Evolutionary conservation across 495 filamentous ascomycete genomes (phyloP).

Genomic region (Aspergillus saccharolyticus): DNA sequence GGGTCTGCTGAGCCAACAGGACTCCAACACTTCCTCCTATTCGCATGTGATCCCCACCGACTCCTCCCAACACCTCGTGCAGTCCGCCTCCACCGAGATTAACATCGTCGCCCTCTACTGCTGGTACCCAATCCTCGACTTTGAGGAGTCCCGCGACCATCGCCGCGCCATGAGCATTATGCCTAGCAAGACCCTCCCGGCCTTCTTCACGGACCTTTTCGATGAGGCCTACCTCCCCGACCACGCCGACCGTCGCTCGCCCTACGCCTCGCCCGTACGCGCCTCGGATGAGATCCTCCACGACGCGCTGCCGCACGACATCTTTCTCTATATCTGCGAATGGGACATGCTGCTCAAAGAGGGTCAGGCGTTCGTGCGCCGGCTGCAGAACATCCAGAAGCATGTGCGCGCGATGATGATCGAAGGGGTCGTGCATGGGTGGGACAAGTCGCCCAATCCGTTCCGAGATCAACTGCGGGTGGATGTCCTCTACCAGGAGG

Average conservation of each 20-base stretch:
- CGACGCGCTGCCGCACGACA: constrained; percentile 53
- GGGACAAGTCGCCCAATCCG: constrained; percentile 84
- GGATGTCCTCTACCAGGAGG: constrained; percentile 37
- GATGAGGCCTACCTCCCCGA: constrained; percentile 73
- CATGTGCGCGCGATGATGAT: constrained; percentile 65
- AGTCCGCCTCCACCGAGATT: constrained; percentile 29
- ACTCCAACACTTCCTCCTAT: neutral
- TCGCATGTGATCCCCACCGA: constrained; percentile 24
- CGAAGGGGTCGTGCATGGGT: constrained; percentile 69
- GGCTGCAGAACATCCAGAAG: constrained; percentile 61
- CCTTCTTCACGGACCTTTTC: constrained; percentile 76
- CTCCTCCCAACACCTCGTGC: constrained; percentile 37
- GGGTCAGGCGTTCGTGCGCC: constrained; percentile 60
- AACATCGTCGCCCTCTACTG: constrained; percentile 56
- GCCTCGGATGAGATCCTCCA: constrained; percentile 50
- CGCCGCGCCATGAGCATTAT: constrained; percentile 62
- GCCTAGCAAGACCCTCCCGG: constrained; percentile 67
- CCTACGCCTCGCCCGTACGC: constrained; percentile 59
- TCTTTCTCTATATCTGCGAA: constrained; percentile 78
- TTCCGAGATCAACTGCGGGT: constrained; percentile 49
- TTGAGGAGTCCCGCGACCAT: constrained; percentile 65
- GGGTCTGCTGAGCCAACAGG: constrained; percentile 21
- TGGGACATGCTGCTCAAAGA: constrained; percentile 87
- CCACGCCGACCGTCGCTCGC: constrained; percentile 45
- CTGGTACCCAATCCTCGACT: constrained; percentile 85